Evolutionary conservation across 257 asterid species (phyloP).

Genomic region (Solanum clarkiae): DNA sequence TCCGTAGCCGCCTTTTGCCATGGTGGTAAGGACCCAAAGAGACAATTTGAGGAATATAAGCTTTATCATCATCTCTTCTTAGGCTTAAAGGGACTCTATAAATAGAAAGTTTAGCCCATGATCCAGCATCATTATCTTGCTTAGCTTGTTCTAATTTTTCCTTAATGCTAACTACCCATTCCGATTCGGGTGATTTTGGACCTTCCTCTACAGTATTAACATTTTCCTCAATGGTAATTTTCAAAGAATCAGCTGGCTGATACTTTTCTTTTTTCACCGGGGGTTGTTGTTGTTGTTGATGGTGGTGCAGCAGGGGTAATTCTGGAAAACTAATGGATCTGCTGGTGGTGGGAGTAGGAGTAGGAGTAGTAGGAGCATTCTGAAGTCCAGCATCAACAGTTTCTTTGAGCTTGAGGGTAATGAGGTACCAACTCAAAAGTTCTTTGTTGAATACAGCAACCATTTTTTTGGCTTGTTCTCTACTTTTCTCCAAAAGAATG

Average conservation of each 20-base stretch:
- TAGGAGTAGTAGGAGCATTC: constrained; percentile 12
- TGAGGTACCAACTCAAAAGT: constrained; percentile 82
- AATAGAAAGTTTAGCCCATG: constrained; percentile 61
- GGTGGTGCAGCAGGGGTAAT: background rate
- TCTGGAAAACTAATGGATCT: constrained; percentile 28
- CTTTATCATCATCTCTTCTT: constrained; percentile 53
- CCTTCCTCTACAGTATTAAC: constrained; percentile 5
- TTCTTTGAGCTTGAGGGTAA: constrained; percentile 77
- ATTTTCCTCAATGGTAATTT: constrained; percentile 4
- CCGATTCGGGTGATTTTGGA: constrained; percentile 30
- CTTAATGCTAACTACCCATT: constrained; percentile 56
- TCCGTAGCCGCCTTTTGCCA: constrained; percentile 35
- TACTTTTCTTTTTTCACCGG: constrained; percentile 11
- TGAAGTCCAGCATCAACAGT: constrained; percentile 51
- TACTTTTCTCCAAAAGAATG: background rate
- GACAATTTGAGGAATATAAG: constrained; percentile 68
- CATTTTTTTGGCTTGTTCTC: constrained; percentile 11
- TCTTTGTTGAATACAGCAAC: constrained; percentile 88
- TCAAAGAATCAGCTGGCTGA: constrained; percentile 13
- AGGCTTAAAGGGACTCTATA: constrained; percentile 59
- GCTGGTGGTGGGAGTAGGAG: constrained; percentile 16
- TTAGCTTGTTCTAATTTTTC: constrained; percentile 57
- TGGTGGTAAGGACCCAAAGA: constrained; percentile 80
- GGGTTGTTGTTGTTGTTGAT: background rate
- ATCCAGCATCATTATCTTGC: constrained; percentile 39